A percentile compares a stretch with the other conserved stretches of the same genome.
phyloP scores from a whole-genome alignment of 306 rosid genomes.

The Malus sylvestris region DNA sequence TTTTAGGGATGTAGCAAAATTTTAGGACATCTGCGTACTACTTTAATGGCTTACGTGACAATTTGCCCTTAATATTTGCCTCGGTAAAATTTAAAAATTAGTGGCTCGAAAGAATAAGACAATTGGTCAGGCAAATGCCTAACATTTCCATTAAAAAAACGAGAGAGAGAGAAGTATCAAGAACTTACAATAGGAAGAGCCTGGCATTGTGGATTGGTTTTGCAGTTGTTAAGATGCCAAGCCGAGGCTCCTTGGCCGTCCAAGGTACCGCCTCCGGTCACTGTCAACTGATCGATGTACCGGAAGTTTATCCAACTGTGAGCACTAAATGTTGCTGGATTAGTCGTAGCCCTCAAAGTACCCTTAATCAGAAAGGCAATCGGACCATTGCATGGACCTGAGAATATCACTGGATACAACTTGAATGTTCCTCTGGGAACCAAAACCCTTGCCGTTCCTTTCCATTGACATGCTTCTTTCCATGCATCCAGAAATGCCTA shows the following conservation, averaged over 20 bases:
- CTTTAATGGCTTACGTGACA: too few species aligned
- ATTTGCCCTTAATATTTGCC: too few species aligned
- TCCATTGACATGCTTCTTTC: slow-evolving; percentile 32
- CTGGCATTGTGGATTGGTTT: slow-evolving; percentile 19
- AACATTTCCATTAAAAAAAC: neutral
- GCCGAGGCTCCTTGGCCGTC: slow-evolving; percentile 48
- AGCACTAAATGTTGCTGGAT: slow-evolving; percentile 5
- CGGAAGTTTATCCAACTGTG: slow-evolving; percentile 47
- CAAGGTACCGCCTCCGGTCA: slow-evolving; percentile 50
- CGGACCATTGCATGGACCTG: slow-evolving; percentile 47
- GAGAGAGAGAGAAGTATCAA: neutral
- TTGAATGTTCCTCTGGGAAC: slow-evolving; percentile 39
- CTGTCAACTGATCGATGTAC: slow-evolving; percentile 21
- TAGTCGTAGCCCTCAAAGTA: slow-evolving; percentile 34
- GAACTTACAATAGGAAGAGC: slow-evolving; percentile 34
- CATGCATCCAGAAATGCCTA: slow-evolving; percentile 37
- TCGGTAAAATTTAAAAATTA: too few species aligned
- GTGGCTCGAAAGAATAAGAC: too few species aligned
- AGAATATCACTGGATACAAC: slow-evolving; percentile 25
- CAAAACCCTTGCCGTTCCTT: slow-evolving; percentile 23
- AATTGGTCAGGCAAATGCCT: too few species aligned
- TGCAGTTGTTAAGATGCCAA: slow-evolving; percentile 39
- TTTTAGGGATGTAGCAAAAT: too few species aligned
- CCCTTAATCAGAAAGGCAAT: slow-evolving; percentile 33
- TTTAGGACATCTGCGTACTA: too few species aligned